phyloP scores from a whole-genome alignment of 2,329 filamentous ascomycete species.

The Botrytis deweyae region DNA sequence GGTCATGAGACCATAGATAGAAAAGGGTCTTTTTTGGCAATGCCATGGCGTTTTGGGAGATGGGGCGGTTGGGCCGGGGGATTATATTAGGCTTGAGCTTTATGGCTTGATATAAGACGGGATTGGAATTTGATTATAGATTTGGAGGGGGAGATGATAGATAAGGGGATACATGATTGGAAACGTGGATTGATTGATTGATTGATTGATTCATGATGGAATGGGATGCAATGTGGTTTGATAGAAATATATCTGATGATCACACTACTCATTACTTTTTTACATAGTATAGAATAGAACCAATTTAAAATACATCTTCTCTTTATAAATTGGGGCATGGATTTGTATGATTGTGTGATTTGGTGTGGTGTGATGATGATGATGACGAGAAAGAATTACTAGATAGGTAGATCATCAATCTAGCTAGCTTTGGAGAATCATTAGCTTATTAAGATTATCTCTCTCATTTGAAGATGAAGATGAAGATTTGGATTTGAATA shows the following conservation, averaged over 20 bases:
- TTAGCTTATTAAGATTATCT: no score
- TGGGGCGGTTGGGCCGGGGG: no score
- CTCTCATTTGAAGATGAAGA: no score
- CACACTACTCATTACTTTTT: background rate
- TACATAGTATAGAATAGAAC: background rate
- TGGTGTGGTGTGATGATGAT: background rate
- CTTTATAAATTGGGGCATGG: background rate
- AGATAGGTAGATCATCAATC: no score
- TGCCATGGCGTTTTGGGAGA: background rate
- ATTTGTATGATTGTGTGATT: background rate
- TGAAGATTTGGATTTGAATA: no score
- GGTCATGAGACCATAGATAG: background rate
- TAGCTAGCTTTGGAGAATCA: no score
- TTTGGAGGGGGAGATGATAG: background rate
- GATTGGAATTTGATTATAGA: background rate
- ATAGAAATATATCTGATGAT: background rate
- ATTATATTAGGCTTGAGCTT: background rate
- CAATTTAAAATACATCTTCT: background rate
- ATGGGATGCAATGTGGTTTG: background rate
- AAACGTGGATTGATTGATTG: background rate
- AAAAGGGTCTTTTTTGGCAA: background rate
- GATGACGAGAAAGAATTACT: no score
- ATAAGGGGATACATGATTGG: background rate
- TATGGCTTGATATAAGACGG: background rate
- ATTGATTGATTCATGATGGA: background rate